Base-by-base conservation (phyloP, 768 basidiomycete species). In the Pilatotrama ljubarskyi region DNA sequence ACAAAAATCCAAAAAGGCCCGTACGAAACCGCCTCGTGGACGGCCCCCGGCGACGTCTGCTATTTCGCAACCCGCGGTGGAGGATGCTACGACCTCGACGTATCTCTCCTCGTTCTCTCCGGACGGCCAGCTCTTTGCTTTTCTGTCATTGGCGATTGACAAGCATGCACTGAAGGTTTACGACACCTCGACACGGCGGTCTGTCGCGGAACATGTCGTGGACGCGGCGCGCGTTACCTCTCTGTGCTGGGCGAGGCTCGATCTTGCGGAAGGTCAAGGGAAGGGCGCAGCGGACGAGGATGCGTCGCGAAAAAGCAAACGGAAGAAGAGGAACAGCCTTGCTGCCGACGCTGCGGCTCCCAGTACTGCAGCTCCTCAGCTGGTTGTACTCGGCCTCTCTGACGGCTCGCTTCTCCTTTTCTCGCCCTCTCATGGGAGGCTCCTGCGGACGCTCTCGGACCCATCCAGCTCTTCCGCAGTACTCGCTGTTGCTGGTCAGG, bases 111-210 rank as follows among this genome's bases (percentile, higher is more conserved):
- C 84, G 7, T 90, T 88, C 74, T 88, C 87, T 9, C 78, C 80
- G 5, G 74, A 78, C 58, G 82, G 80, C 53, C 73, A 76, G 54
- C 73, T 82, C 37, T 88, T 88, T 66, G 85, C 83, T 1, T 79
- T 84, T 52, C 71, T 87, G 26, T 85, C 85, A 10, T 78, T 88
- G 22, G 81, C 86, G 2, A 78, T 89, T 51, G 87, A 89, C 78
- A 89, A 87, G 71, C 86, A 89, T 68, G 81, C 86, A 44, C 73
- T 88, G 56, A 84, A 86, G 66, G 77, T 88, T 38, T 87, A 85
- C 70, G 80, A 86, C 69, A 81, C 84, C 9, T 64, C 76, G 8
- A 77, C 83, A n/a, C 80, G 78, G 37, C 78, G 80, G 62, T 78
- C 83, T 32, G 71, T 83, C 20, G 81, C 85, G 4, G 86, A 89